Percentiles rank a stretch among this genome's conserved stretches.
phyloP scores from a whole-genome alignment of 169 alveolate species.

The Plasmodium billcollinsi region DNA sequence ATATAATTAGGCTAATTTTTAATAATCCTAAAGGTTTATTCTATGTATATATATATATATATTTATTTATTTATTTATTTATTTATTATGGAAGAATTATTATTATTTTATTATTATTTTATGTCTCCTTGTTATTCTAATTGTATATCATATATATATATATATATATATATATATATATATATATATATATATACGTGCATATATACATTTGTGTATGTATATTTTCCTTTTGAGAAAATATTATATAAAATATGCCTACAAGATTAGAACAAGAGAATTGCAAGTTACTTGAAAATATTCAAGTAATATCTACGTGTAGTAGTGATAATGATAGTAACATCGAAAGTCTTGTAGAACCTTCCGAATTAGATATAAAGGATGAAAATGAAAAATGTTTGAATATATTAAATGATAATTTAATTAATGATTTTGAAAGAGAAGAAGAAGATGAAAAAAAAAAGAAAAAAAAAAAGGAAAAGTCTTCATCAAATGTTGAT shows the following conservation, averaged over 20 bases:
- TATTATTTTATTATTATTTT: no score
- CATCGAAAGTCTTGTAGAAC: background rate
- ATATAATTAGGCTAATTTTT: no score
- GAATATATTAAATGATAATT: no score
- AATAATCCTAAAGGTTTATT: no score
- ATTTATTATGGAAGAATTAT: no score
- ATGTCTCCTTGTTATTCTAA: no score
- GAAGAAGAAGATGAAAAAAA: background rate
- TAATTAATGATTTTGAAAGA: background rate
- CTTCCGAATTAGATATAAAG: no score
- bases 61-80: no score
- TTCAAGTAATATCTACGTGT: background rate
- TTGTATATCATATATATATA: background rate
- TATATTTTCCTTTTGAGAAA: background rate
- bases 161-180: background rate
- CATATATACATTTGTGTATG: background rate
- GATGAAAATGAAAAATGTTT: no score
- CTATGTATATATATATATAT: no score
- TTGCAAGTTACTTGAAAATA: background rate
- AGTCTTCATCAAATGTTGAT: background rate
- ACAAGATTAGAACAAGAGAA: no score
- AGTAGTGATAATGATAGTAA: background rate
- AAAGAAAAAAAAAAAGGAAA: background rate
- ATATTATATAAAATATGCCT: background rate
- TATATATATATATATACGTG: no score